These are phyloP conservation scores for Fraxinus anomala DNA, from an alignment of 257 asterid genomes.

Conservation along the genomic window DNA sequence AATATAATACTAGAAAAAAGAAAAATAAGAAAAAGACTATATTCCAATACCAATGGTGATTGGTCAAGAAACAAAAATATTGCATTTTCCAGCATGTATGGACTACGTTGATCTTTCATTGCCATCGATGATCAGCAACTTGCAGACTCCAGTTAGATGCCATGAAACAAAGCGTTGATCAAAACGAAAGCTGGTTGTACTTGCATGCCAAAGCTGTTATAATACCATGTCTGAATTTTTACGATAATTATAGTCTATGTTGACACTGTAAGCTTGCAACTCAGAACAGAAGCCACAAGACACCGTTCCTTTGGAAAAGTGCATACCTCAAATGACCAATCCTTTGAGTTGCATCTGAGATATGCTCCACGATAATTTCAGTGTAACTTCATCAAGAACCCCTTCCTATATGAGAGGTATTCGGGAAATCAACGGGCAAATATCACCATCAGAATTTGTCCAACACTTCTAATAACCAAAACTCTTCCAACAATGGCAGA, in stretches of 20 bases:
- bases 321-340: background rate
- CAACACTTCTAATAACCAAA: conserved; percentile 1
- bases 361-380: background rate
- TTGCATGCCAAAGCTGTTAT: background rate
- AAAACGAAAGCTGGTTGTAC: background rate
- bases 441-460: background rate
- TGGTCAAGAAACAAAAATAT: background rate
- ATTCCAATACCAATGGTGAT: background rate
- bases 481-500: conserved; percentile 10
- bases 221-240: background rate
- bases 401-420: background rate
- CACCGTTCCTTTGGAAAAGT: background rate
- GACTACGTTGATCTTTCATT: background rate
- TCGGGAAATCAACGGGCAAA: background rate
- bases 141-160: background rate
- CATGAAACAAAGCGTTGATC: background rate
- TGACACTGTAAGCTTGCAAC: background rate
- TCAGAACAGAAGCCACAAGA: background rate
- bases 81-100: background rate
- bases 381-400: background rate
- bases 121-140: background rate
- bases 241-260: background rate
- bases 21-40: background rate
- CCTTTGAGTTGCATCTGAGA: background rate
- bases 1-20: background rate